These are phyloP conservation scores for Colletotrichum orchidophilum DNA, from an alignment of 2,329 filamentous ascomycete species.

Conservation along the genomic window DNA sequence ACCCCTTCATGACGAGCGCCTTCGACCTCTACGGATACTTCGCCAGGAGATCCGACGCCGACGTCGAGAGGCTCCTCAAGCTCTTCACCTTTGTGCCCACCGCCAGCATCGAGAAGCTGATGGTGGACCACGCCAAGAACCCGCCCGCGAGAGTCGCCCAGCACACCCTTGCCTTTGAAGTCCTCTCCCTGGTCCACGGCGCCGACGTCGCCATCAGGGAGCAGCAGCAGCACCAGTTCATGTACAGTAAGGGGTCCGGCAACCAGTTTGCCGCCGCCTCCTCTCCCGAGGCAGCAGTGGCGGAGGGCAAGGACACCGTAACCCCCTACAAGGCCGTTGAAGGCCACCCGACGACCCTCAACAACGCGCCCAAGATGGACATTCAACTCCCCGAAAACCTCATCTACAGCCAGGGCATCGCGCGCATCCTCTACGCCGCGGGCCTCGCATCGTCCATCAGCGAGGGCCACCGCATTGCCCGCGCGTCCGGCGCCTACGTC, in stretches of 20 bases:
- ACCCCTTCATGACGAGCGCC: constrained; percentile 78
- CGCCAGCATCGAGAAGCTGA: constrained; percentile 70
- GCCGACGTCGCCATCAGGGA: constrained; percentile 69
- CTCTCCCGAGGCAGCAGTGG: constrained; percentile 22
- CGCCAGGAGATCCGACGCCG: constrained; percentile 80
- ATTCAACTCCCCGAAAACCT: constrained; percentile 68
- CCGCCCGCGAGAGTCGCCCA: constrained; percentile 82
- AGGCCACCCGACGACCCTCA: constrained; percentile 41
- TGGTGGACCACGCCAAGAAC: constrained; percentile 73
- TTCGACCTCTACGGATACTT: constrained; percentile 96
- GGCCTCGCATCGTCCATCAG: constrained; percentile 65
- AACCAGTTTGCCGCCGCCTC: neutral
- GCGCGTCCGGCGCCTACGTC: constrained; percentile 67
- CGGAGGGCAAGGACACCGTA: constrained; percentile 20
- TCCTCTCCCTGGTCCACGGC: constrained; percentile 84
- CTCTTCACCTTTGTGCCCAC: constrained; percentile 90
- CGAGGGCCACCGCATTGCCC: constrained; percentile 68
- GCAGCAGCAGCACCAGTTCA: constrained; percentile 60
- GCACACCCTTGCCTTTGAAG: constrained; percentile 83
- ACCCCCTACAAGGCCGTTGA: constrained; percentile 33
- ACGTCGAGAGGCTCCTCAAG: constrained; percentile 84
- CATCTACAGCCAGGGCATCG: constrained; percentile 63
- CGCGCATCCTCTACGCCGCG: constrained; percentile 66
- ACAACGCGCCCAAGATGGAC: constrained; percentile 61
- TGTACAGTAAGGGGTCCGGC: constrained; percentile 52